Evolutionary conservation across 2,329 filamentous ascomycete species (phyloP).

Genomic region (Aureobasidium zeae): DNA sequence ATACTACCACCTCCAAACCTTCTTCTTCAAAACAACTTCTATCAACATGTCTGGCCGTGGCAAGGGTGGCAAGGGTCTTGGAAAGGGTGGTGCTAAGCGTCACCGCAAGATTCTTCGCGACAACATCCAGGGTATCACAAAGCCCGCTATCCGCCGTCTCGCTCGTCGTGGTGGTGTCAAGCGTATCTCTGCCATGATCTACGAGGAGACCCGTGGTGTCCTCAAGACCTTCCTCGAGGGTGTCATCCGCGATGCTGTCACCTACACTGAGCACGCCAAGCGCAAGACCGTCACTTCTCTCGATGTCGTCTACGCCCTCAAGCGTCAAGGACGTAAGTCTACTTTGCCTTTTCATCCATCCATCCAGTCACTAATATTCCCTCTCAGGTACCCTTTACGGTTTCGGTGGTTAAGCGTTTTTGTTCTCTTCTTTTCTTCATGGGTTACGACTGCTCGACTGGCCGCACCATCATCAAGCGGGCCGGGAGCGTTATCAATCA

Average conservation of each 20-base stretch:
- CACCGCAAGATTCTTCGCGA: constrained; percentile 98
- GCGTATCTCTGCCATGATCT: constrained; percentile 97
- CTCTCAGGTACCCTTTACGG: constrained; percentile 48
- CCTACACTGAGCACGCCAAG: constrained; percentile 77
- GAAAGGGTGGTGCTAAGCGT: constrained; percentile 97
- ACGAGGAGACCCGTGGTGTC: constrained; percentile 74
- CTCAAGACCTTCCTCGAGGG: constrained; percentile 77
- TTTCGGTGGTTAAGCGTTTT: constrained; percentile 52
- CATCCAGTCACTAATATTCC: constrained; percentile 19
- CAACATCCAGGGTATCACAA: constrained; percentile 99
- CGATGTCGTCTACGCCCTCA: constrained; percentile 55
- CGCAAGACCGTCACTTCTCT: constrained; percentile 60
- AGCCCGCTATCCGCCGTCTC: constrained; percentile 97
- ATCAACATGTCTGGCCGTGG: constrained; percentile 51
- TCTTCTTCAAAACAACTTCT: constrained; percentile 22
- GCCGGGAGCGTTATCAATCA: constrained; percentile 14
- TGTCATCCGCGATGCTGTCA: constrained; percentile 70
- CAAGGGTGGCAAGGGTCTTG: constrained; percentile 95
- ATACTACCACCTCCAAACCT: constrained; percentile 22
- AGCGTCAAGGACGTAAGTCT: constrained; percentile 48
- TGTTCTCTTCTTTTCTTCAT: constrained; percentile 16
- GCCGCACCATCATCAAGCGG: constrained; percentile 15
- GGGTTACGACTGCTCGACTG: constrained; percentile 16
- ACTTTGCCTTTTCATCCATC: constrained; percentile 18
- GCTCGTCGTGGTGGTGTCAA: constrained; percentile 99